Percentiles rank a stretch among this genome's conserved stretches.
Evolutionary conservation across 2,329 filamentous ascomycete genomes (phyloP).

Genomic region (Ophiostoma australiae): DNA sequence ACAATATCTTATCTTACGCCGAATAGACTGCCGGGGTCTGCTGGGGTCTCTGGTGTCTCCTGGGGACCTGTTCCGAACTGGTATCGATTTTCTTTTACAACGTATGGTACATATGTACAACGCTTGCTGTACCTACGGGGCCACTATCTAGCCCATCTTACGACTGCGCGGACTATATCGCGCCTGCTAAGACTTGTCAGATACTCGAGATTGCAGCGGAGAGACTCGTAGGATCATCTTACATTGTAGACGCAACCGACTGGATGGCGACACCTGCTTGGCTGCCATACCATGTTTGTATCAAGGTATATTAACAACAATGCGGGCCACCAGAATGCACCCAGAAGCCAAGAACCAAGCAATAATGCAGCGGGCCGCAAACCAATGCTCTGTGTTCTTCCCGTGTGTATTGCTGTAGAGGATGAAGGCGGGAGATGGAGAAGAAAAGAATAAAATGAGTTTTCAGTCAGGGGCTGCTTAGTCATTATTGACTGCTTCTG

Average conservation of each 20-base stretch:
- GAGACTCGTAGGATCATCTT: background rate
- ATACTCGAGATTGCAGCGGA: background rate
- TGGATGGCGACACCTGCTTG: background rate
- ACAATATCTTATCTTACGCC: background rate
- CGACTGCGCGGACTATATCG: background rate
- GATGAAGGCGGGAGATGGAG: no score
- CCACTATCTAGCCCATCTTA: background rate
- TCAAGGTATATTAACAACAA: background rate
- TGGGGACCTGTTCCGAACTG: no score
- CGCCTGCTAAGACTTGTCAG: background rate
- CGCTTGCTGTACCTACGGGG: no score
- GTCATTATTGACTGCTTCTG: background rate
- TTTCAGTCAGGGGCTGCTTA: slow-evolving; percentile 4
- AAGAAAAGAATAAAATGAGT: background rate
- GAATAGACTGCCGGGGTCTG: background rate
- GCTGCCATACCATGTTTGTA: background rate
- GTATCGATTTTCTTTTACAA: no score
- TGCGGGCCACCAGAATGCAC: background rate
- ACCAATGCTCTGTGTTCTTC: slow-evolving; percentile 1
- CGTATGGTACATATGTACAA: no score
- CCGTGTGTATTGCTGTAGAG: background rate
- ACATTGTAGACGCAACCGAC: background rate
- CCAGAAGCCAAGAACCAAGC: background rate
- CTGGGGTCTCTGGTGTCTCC: background rate
- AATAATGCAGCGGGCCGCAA: background rate